phyloP scores from a whole-genome alignment of 1,139 yeast genomes.

The Blastobotrys persicus region DNA sequence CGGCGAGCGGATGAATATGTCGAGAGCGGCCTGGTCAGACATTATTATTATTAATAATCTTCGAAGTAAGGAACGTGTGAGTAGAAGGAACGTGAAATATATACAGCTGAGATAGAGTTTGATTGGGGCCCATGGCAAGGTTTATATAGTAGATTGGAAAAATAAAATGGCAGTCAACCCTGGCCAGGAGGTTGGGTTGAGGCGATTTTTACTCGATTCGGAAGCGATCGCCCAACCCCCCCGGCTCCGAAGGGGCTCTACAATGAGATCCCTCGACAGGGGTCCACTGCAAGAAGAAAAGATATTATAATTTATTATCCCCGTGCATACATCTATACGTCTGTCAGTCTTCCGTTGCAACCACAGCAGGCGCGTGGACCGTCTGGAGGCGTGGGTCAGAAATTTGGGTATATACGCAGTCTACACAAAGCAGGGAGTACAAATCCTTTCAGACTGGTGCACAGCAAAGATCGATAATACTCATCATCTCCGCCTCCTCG shows the following conservation, averaged over 20 bases:
- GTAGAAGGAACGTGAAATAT: conserved; percentile 3
- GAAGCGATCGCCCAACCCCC: conserved; percentile 14
- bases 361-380: neutral
- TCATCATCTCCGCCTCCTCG: neutral
- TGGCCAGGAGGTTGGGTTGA: conserved; percentile 11
- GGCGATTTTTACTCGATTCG: conserved; percentile 9
- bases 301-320: neutral
- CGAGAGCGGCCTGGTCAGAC: conserved; percentile 64
- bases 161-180: conserved; percentile 2
- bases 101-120: conserved; percentile 12
- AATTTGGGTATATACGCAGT: conserved; percentile 28
- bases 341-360: too few species aligned
- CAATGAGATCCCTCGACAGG: conserved; percentile 10
- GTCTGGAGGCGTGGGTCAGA: conserved; percentile 20
- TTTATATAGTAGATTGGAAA: neutral
- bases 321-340: conserved; percentile 6
- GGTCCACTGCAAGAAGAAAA: neutral
- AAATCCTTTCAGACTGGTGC: conserved; percentile 10
- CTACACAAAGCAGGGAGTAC: conserved; percentile 6
- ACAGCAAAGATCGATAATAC: neutral
- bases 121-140: conserved; percentile 7
- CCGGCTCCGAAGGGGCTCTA: conserved; percentile 10
- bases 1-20: conserved; percentile 70
- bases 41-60: conserved; percentile 21
- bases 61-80: conserved; percentile 3